Evolutionary conservation across 1,284 basidiomycete genomes (phyloP), one percentile per base, ranked within the genome.

Genomic region (Apiotrichum brassicae): DNA sequence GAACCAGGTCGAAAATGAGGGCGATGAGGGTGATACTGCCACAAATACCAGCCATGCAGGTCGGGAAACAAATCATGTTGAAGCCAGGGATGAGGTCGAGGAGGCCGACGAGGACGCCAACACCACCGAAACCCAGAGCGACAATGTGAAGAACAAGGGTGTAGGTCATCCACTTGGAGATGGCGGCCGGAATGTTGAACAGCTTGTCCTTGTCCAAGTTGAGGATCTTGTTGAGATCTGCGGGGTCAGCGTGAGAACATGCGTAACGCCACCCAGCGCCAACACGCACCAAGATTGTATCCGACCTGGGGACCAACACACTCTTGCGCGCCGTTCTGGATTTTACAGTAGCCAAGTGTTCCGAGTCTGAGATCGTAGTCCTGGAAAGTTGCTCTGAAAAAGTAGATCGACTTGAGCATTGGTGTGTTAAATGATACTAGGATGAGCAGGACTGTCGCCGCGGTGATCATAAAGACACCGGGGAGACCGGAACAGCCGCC

Each of bases 161-260:
- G 62, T 91, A 91, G 13, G 90, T 94, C 63, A 93, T 75, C 84
- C 88, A 92, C 76, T 91, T 91, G 54, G 88, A 84, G 45, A 72
- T 60, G 11, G 63, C 55, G 28, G 58, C 53, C 4, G 90, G 89
- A 47, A 93, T 89, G 59, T 87, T 68, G 58, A 74, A 70, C 20
- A 79, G 70, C 5, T 23, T 23, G 6, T 25, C 35, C 3, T 78
- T 73, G 68, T 89, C 79, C n/a, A n/a, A n/a, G 14, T 83, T 85
- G 34, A 93, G 81, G 3, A 93, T 77, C 28, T 74, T 67, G 63
- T 91, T 89, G 58, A 90, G 82, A 63, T 92, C 88, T 91, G 63
- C 7, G 2, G 6, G 6, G 44, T 49, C 25, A 51, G 49, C 18
- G 12, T 7, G 13, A 13, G 12, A 13, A 11, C 13, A 36, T 22